Percentiles rank a stretch among this genome's conserved stretches.
These are phyloP conservation scores for Boletellus sp. DNA, from an alignment of 768 basidiomycete species.

Conservation along the genomic window DNA sequence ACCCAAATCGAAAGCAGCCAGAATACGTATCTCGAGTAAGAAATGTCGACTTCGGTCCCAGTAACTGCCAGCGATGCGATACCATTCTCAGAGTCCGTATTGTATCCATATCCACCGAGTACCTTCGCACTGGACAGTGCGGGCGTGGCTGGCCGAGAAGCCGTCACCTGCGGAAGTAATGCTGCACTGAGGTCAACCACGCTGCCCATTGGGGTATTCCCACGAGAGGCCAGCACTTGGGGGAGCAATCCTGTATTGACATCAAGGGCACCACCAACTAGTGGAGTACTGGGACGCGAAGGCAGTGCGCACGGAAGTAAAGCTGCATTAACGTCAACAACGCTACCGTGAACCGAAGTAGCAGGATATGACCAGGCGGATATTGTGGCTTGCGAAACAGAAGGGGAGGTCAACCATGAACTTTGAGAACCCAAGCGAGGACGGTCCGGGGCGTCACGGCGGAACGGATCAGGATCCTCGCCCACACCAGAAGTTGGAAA, in stretches of 20 bases:
- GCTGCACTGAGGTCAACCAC: slow-evolving; percentile 43
- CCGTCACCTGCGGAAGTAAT: slow-evolving; percentile 34
- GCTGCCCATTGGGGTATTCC: slow-evolving; percentile 19
- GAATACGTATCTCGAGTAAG: slow-evolving; percentile 49
- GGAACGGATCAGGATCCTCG: slow-evolving; percentile 62
- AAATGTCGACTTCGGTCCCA: slow-evolving; percentile 52
- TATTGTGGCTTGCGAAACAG: slow-evolving; percentile 52
- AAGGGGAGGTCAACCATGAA: slow-evolving; percentile 70
- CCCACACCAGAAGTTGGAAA: slow-evolving; percentile 40
- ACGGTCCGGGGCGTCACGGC: slow-evolving; percentile 48
- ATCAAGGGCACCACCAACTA: background rate
- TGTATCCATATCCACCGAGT: slow-evolving; percentile 65
- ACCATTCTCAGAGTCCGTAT: slow-evolving; percentile 55
- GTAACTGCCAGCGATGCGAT: slow-evolving; percentile 42
- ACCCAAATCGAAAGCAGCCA: slow-evolving; percentile 71
- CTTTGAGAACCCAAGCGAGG: slow-evolving; percentile 59
- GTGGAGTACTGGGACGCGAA: slow-evolving; percentile 19
- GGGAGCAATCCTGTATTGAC: slow-evolving; percentile 40
- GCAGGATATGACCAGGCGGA: slow-evolving; percentile 71
- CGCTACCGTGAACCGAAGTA: slow-evolving; percentile 38
- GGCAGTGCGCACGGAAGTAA: slow-evolving; percentile 36
- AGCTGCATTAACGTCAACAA: slow-evolving; percentile 42
- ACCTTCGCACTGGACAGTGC: slow-evolving; percentile 57
- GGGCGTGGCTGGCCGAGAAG: slow-evolving; percentile 49
- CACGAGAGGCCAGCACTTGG: slow-evolving; percentile 32